Evolutionary conservation across 495 filamentous ascomycete genomes (phyloP).

Genomic region (Neurospora sp.): DNA sequence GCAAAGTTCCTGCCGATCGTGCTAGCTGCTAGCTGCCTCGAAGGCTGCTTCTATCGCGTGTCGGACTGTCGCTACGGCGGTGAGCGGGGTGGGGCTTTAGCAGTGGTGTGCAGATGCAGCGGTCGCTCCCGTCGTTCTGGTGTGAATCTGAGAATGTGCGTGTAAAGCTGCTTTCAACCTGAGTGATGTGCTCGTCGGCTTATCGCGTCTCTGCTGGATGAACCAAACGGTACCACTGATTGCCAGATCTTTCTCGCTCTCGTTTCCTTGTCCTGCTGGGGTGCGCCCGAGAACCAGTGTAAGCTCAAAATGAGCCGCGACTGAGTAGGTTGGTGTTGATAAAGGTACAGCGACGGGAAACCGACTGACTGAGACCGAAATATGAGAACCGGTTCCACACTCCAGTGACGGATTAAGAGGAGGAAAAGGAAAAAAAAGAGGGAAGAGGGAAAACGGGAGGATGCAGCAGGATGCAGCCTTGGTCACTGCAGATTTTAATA

Average conservation of each 20-base stretch:
- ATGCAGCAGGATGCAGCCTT: slow-evolving; percentile 12
- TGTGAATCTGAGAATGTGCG: background rate
- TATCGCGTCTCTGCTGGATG: background rate
- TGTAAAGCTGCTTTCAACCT: background rate
- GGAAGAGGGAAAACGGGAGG: background rate
- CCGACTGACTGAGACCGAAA: background rate
- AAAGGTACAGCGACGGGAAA: background rate
- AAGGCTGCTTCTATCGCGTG: background rate
- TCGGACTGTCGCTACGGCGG: background rate
- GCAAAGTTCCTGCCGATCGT: background rate
- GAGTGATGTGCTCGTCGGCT: background rate
- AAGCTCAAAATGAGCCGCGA: background rate
- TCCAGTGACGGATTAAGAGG: background rate
- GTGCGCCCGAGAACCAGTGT: background rate
- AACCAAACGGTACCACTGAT: background rate
- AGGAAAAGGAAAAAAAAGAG: slow-evolving; percentile 3
- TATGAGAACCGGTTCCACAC: slow-evolving; percentile 4
- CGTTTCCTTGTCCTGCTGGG: background rate
- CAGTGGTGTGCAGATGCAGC: background rate
- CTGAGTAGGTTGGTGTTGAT: background rate
- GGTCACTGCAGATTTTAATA: slow-evolving; percentile 9
- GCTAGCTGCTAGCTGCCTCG: background rate
- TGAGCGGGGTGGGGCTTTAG: background rate
- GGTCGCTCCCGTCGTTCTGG: background rate
- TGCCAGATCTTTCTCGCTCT: background rate